Conservation (phyloP, 2,329 filamentous ascomycete species). For the Cladosporium velox region DNA sequence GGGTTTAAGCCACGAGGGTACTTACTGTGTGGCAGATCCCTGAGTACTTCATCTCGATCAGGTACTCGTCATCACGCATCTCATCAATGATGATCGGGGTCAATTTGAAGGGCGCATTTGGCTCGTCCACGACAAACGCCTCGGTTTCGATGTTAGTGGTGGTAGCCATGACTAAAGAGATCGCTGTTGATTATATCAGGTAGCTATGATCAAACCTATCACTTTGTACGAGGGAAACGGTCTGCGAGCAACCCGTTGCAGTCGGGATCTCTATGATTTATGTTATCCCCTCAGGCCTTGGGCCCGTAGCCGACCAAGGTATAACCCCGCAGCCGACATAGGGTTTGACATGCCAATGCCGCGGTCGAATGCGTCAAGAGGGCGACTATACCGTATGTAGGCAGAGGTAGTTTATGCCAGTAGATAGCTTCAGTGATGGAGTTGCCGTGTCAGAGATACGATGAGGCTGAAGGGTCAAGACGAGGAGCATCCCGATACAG, state of each 20-base stretch:
- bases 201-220: not conserved
- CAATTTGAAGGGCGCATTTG: constrained; percentile 49
- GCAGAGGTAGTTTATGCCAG: not conserved
- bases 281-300: not conserved
- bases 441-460: not conserved
- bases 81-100: constrained; percentile 24
- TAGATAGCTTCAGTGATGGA: not conserved
- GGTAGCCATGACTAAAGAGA: not conserved
- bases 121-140: constrained; percentile 1
- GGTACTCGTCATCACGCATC: constrained; percentile 25
- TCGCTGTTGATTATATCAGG: not conserved
- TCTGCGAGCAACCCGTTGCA: not conserved
- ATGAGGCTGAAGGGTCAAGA: not conserved
- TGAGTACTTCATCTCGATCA: constrained; percentile 28
- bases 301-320: not conserved
- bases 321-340: not conserved
- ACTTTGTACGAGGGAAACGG: not conserved
- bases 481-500: not conserved
- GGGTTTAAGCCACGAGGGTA: not conserved
- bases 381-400: not conserved
- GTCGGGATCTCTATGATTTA: not conserved
- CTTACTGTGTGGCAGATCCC: constrained; percentile 29
- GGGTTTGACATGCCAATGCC: not conserved
- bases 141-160: constrained; percentile 10
- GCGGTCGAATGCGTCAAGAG: not conserved